Conservation (phyloP, 2,329 filamentous ascomycete species). For the Stemphylium beticola region DNA sequence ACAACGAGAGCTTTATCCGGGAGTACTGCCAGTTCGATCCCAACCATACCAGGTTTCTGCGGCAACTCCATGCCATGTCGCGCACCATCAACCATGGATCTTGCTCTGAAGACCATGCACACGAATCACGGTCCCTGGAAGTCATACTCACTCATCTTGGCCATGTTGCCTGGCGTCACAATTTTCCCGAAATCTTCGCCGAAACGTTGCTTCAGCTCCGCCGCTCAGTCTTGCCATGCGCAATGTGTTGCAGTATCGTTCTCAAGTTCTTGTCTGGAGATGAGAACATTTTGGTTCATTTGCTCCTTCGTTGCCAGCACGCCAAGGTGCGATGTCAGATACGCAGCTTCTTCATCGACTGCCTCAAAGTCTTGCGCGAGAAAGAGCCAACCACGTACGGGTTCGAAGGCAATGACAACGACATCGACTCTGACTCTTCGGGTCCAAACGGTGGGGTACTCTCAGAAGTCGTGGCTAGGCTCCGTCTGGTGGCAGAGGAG, state of each 20-base stretch:
- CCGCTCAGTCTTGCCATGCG: conserved; percentile 58
- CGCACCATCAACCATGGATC: conserved; percentile 56
- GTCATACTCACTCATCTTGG: conserved; percentile 72
- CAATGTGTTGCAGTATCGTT: conserved; percentile 63
- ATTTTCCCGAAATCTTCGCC: conserved; percentile 69
- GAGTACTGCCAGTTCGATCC: conserved; percentile 82
- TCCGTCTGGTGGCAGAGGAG: conserved; percentile 32
- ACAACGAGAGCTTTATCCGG: conserved; percentile 76
- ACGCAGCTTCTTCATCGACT: conserved; percentile 39
- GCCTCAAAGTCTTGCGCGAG: conserved; percentile 41
- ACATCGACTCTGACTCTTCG: conserved; percentile 31
- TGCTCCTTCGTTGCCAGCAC: conserved; percentile 56
- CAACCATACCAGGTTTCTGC: conserved; percentile 71
- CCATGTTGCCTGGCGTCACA: conserved; percentile 74
- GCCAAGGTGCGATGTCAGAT: conserved; percentile 37
- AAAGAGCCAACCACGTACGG: conserved; percentile 39
- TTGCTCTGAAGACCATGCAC: conserved; percentile 57
- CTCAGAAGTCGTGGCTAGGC: conserved; percentile 19
- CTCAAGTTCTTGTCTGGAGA: conserved; percentile 67
- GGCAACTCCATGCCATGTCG: conserved; percentile 65
- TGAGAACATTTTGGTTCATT: conserved; percentile 64
- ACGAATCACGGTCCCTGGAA: conserved; percentile 59
- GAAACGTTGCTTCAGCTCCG: conserved; percentile 61
- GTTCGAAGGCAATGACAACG: conserved; percentile 33
- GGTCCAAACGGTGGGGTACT: conserved; percentile 25